Evolutionary conservation across 208 protist genomes (phyloP).

Genomic region (Trypanosoma brucei): DNA sequence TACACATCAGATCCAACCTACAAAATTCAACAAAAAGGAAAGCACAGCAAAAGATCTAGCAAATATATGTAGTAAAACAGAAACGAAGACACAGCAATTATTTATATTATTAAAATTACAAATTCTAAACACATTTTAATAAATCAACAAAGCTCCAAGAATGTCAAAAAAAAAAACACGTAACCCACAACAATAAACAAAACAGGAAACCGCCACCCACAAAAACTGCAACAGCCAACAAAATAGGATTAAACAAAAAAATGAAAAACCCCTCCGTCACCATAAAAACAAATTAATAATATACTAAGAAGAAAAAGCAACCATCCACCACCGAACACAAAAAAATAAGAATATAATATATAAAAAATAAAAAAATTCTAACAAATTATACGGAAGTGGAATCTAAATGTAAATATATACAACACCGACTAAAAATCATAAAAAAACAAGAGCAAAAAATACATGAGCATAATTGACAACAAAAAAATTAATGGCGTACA

Average conservation of each 20-base stretch:
- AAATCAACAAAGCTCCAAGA: too few species aligned
- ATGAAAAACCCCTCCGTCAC: background rate
- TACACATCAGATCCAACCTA: too few species aligned
- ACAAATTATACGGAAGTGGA: background rate
- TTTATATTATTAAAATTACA: too few species aligned
- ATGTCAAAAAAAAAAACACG: too few species aligned
- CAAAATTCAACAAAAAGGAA: too few species aligned
- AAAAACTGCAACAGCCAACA: background rate
- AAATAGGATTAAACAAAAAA: background rate
- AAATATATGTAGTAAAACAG: too few species aligned
- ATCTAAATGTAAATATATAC: background rate
- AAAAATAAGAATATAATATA: background rate
- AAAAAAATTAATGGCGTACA: too few species aligned
- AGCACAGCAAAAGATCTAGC: too few species aligned
- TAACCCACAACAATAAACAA: too few species aligned
- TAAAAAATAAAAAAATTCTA: background rate
- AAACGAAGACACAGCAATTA: too few species aligned
- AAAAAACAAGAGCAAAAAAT: background rate
- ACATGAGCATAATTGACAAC: background rate
- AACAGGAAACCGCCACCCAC: too few species aligned
- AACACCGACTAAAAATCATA: background rate
- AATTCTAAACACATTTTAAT: too few species aligned
- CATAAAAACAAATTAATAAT: background rate
- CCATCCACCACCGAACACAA: background rate
- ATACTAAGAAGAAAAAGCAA: background rate